These are phyloP conservation scores for Hypoxylon sp. DNA, from an alignment of 2,329 filamentous ascomycete species.

Conservation along the genomic window DNA sequence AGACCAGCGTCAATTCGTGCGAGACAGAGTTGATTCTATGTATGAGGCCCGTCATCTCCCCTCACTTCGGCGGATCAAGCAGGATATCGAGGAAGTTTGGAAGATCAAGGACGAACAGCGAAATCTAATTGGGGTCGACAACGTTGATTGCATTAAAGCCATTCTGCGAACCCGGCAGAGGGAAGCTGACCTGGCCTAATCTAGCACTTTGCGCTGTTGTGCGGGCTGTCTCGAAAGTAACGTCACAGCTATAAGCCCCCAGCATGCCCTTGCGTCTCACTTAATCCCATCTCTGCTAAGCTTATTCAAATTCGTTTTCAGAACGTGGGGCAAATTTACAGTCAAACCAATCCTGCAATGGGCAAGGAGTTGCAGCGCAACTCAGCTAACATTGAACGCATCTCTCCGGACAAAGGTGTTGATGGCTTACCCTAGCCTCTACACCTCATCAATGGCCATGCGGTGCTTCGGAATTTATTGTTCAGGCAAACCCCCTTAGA, in stretches of 20 bases:
- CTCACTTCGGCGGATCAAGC: slow-evolving; percentile 49
- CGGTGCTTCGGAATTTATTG: neutral
- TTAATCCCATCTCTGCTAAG: neutral
- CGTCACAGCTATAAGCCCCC: neutral
- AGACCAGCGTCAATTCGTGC: slow-evolving; percentile 46
- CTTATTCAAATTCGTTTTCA: neutral
- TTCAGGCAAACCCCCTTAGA: neutral
- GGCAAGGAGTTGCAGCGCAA: neutral
- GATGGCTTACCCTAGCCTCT: neutral
- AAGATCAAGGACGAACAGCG: slow-evolving; percentile 51
- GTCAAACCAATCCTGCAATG: neutral
- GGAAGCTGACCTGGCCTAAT: slow-evolving; percentile 44
- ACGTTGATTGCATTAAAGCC: slow-evolving; percentile 52
- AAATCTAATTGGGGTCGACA: slow-evolving; percentile 50
- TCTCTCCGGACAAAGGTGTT: neutral
- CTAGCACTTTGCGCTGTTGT: neutral
- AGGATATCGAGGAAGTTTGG: slow-evolving; percentile 54
- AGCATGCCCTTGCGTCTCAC: neutral
- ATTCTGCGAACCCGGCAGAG: slow-evolving; percentile 48
- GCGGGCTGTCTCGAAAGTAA: neutral
- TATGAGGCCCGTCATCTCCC: slow-evolving; percentile 52
- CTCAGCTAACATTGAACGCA: neutral
- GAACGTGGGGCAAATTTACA: neutral
- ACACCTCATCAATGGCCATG: neutral
- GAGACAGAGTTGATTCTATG: slow-evolving; percentile 50